Evolutionary conservation across 2,329 filamentous ascomycete genomes (phyloP), one percentile per base, ranked within the genome.

Genomic region (Alternaria ethzedia): DNA sequence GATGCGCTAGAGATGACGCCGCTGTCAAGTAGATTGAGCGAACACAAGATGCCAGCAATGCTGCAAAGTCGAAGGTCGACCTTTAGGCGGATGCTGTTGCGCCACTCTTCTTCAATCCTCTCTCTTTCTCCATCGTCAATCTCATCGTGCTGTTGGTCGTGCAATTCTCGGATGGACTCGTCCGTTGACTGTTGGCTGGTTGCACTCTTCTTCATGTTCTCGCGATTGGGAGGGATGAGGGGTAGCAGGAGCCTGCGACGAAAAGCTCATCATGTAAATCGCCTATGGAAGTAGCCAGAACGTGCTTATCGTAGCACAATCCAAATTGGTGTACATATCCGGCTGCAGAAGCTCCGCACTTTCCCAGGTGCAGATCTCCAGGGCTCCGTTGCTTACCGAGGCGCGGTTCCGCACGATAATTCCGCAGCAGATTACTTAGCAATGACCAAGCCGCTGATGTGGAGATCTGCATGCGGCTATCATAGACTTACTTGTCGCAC

Each of bases 1-100:
- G 89, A 88, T 0, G 90, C 90, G 7, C 86, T 89, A 2, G 87
- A 89, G 60, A 92, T 89, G 69, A 92, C 89, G 44, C 89, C 89
- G 52, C 86, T 88, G 79, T 92, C 90, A 13, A 92, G 83, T 12
- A 93, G 81, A 75, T 92, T 90, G 61, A 92, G 83, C 66, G 86
- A 88, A 79, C 89, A 91, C 4, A 92, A 81, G n/a, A 92, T 84
- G 2, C 89, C 89, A 2, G 89, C 89, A 66, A 93, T 91, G 25
- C 86, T 89, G 79, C 90, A 92, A 3, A 92, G 82, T 23, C 90
- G 86, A 47, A 91, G 72, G 74, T 92, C 90, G 56, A 91, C 84
- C 76, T 91, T 91, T 63, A 85, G 81, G 17, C 88, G 86, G 28
- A 91, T 79, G 45, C 77, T 83, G 30, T 76, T 81, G 68, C 86